Evolutionary conservation across 2,329 filamentous ascomycete species (phyloP).

Genomic region (Coleophoma crateriformis): DNA sequence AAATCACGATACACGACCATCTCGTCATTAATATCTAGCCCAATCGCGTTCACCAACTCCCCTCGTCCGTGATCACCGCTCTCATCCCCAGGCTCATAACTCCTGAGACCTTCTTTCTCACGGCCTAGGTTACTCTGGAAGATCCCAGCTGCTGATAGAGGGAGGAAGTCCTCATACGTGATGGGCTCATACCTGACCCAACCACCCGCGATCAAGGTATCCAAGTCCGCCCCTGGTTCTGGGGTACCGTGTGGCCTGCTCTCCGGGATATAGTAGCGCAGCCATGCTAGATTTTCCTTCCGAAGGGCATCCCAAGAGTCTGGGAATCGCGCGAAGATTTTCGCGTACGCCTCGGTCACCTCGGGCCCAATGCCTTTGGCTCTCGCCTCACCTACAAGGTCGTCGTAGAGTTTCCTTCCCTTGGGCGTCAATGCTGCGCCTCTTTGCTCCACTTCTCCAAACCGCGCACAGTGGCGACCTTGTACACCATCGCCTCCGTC

Average conservation of each 20-base stretch:
- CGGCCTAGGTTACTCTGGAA: slow-evolving; percentile 2
- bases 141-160: slow-evolving; percentile 46
- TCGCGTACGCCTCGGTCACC: slow-evolving; percentile 11
- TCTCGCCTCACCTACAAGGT: slow-evolving; percentile 26
- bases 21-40: neutral
- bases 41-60: neutral
- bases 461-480: slow-evolving; percentile 41
- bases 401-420: slow-evolving; percentile 40
- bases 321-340: slow-evolving; percentile 32
- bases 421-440: slow-evolving; percentile 41
- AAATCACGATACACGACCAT: slow-evolving; percentile 1
- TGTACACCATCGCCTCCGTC: slow-evolving; percentile 11
- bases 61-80: neutral
- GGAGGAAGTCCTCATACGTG: slow-evolving; percentile 49
- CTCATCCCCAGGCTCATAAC: neutral
- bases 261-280: slow-evolving; percentile 23
- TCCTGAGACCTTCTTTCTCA: neutral
- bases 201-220: slow-evolving; percentile 26
- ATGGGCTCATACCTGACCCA: slow-evolving; percentile 34
- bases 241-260: neutral
- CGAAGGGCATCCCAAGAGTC: slow-evolving; percentile 35
- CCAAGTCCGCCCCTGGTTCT: slow-evolving; percentile 9
- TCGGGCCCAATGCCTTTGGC: slow-evolving; percentile 10
- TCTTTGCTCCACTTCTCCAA: slow-evolving; percentile 48
- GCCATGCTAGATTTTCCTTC: slow-evolving; percentile 32